Evolutionary conservation across 2,329 filamentous ascomycete genomes (phyloP).

Genomic region (Hymenoscyphus linearis): DNA sequence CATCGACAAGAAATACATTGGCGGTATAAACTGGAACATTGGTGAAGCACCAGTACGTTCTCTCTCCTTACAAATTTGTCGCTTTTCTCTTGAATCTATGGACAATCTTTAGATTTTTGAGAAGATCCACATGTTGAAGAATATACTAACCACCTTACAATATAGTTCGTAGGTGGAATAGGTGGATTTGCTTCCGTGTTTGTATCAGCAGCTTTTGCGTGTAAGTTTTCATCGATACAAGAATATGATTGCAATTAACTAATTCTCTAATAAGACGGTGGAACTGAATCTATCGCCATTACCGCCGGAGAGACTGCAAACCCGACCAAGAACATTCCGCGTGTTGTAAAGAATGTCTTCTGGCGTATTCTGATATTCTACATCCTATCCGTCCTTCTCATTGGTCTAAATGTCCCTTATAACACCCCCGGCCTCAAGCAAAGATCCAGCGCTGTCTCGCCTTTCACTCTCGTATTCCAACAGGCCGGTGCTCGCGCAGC

Average conservation of each 20-base stretch:
- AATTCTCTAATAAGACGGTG: constrained; percentile 38
- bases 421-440: constrained; percentile 41
- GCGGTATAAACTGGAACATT: constrained; percentile 52
- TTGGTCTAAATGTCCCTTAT: constrained; percentile 57
- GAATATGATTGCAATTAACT: not conserved
- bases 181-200: constrained; percentile 62
- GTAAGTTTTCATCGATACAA: constrained; percentile 30
- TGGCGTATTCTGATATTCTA: constrained; percentile 48
- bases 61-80: not conserved
- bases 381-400: constrained; percentile 46
- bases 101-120: not conserved
- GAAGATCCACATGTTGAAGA: not conserved
- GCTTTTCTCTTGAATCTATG: not conserved
- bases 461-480: constrained; percentile 58
- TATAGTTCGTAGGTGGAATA: constrained; percentile 54
- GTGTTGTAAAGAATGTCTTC: constrained; percentile 60
- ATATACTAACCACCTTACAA: not conserved
- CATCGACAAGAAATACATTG: constrained; percentile 47
- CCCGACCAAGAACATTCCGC: constrained; percentile 54
- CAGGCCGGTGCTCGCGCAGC: constrained; percentile 49
- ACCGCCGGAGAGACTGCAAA: constrained; percentile 62
- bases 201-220: constrained; percentile 57
- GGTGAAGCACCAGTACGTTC: constrained; percentile 45
- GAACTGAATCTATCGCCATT: constrained; percentile 60
- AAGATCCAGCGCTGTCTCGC: constrained; percentile 43